Evolutionary conservation across 2,329 filamentous ascomycete genomes (phyloP).

Genomic region (Karstenula rhodostoma): DNA sequence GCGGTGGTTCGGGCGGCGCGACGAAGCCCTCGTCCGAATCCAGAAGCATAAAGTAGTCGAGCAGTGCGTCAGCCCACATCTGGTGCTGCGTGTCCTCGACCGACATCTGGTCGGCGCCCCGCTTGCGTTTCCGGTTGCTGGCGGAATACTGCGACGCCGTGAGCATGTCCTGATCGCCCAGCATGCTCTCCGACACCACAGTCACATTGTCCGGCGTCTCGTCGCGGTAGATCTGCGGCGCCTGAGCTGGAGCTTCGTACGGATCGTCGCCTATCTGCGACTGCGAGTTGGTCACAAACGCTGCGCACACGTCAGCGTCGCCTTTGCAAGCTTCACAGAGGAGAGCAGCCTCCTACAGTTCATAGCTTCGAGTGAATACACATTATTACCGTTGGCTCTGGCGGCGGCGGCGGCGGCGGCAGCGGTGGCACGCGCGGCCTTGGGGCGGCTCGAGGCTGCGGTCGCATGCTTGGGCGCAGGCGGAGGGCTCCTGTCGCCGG

Average conservation of each 20-base stretch:
- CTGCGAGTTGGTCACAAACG: conserved; percentile 35
- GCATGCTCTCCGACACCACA: conserved; percentile 82
- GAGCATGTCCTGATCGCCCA: conserved; percentile 81
- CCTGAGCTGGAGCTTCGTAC: conserved; percentile 69
- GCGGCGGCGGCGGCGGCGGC: conserved; percentile 68
- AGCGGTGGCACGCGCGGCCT: conserved; percentile 71
- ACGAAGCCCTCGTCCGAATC: conserved; percentile 77
- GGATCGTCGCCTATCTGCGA: conserved; percentile 63
- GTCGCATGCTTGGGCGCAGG: conserved; percentile 90
- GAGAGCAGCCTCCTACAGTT: conserved; percentile 34
- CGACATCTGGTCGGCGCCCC: conserved; percentile 70
- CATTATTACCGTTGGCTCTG: conserved; percentile 39
- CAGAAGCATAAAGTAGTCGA: conserved; percentile 94
- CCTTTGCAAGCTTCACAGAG: conserved; percentile 7
- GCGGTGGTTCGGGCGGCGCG: conserved; percentile 78
- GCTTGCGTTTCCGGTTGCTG: conserved; percentile 75
- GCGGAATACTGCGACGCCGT: conserved; percentile 71
- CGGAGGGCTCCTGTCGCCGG: conserved; percentile 86
- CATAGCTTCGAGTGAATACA: conserved; percentile 40
- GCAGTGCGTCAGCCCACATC: conserved; percentile 88
- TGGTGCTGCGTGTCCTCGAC: conserved; percentile 83
- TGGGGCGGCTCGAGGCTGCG: conserved; percentile 76
- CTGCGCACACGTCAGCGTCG: conserved; percentile 26
- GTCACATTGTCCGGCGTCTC: conserved; percentile 86
- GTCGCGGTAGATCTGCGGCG: conserved; percentile 72